Conservation (phyloP, 176 grass and related monocot genomes). For the Lolium multiflorum region DNA sequence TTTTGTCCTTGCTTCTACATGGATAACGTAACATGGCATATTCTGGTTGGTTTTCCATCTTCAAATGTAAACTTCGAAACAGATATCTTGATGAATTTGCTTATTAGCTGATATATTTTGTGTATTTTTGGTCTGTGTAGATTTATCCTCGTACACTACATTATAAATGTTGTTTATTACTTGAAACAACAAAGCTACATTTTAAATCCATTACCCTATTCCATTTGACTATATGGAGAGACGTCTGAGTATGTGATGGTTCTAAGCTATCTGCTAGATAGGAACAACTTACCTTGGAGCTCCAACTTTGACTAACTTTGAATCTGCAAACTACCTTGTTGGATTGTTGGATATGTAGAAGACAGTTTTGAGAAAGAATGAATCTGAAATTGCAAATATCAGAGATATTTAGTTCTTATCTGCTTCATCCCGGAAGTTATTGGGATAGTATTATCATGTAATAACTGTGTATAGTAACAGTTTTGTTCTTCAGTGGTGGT, state of each 20-base stretch:
- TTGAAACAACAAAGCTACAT: not conserved
- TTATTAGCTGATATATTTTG: not conserved
- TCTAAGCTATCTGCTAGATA: slow-evolving; percentile 1
- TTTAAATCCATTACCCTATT: not conserved
- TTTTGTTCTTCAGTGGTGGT: not conserved
- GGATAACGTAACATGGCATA: not conserved
- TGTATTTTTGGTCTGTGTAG: not conserved
- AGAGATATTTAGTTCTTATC: not conserved
- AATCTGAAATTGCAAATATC: not conserved
- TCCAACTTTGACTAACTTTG: not conserved
- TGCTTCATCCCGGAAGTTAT: not conserved
- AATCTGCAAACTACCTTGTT: not conserved
- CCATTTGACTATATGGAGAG: not conserved
- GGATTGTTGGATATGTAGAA: not conserved
- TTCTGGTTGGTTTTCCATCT: not conserved
- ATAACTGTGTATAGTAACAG: not conserved
- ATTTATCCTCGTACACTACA: not conserved
- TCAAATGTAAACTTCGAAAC: not conserved
- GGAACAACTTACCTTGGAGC: not conserved
- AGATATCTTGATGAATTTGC: not conserved
- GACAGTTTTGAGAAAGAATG: slow-evolving; percentile 1
- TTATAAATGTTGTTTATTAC: not conserved
- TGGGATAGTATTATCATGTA: not conserved
- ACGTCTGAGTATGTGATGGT: not conserved
- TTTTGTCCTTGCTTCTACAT: not conserved